A percentile compares a stretch with the other conserved stretches of the same genome.
phyloP scores from a whole-genome alignment of 1,284 basidiomycete species.

The Pseudozyma thailandica region DNA sequence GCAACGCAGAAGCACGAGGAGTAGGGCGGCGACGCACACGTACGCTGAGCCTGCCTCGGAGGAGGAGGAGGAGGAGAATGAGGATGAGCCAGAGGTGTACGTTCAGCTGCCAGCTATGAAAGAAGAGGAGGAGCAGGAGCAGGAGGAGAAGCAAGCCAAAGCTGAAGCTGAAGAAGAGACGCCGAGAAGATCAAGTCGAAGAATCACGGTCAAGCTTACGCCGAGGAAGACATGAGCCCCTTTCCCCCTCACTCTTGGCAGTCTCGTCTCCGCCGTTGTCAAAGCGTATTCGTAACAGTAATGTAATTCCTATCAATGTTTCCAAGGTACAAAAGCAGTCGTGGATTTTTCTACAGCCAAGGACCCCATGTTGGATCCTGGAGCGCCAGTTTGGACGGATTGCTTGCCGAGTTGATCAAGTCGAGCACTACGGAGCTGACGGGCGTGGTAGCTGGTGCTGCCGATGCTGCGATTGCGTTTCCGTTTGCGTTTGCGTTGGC shows the following conservation, averaged over 20 bases:
- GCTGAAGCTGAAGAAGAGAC: not conserved
- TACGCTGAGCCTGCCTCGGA: conserved; percentile 18
- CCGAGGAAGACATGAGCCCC: conserved; percentile 8
- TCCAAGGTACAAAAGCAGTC: not conserved
- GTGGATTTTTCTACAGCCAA: conserved; percentile 22
- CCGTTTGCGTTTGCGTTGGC: not conserved
- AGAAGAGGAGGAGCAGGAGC: conserved; percentile 6
- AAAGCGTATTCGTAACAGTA: too few species aligned
- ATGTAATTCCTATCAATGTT: too few species aligned
- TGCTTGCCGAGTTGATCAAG: conserved; percentile 77
- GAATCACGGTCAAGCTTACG: conserved; percentile 24
- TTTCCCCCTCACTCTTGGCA: too few species aligned
- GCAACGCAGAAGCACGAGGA: conserved; percentile 11
- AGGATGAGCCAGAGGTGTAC: not conserved
- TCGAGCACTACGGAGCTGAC: conserved; percentile 82
- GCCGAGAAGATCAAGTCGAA: not conserved
- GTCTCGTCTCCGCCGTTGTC: too few species aligned
- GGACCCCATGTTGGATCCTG: conserved; percentile 62
- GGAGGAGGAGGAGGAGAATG: conserved; percentile 5
- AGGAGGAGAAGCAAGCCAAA: not conserved
- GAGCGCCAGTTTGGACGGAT: conserved; percentile 72
- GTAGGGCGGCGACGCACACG: not conserved
- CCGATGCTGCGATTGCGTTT: not conserved
- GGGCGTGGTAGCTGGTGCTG: conserved; percentile 16
- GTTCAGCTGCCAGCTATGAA: conserved; percentile 11